Evolutionary conservation across 2,329 filamentous ascomycete genomes (phyloP).

Genomic region (Penicillium sp.): DNA sequence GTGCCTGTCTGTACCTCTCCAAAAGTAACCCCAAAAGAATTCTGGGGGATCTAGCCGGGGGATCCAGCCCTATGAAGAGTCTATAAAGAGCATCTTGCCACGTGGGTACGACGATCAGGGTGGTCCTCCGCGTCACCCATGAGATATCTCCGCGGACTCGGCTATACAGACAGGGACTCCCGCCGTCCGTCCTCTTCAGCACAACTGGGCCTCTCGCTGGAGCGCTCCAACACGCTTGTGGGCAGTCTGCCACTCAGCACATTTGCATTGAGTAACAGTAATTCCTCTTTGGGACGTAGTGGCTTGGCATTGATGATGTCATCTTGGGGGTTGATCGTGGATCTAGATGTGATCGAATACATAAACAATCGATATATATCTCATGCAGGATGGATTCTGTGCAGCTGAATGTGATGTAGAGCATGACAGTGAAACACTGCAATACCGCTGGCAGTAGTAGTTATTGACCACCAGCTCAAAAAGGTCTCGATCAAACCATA

Average conservation of each 20-base stretch:
- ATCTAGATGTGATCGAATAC: not conserved
- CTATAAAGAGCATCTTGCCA: slow-evolving; percentile 1
- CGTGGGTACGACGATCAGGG: not conserved
- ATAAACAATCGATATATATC: too few relatives aligned
- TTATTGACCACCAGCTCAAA: too few relatives aligned
- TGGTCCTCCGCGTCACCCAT: slow-evolving; percentile 5
- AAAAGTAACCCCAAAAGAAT: too few relatives aligned
- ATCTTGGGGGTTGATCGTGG: not conserved
- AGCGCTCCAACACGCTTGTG: not conserved
- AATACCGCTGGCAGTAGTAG: too few relatives aligned
- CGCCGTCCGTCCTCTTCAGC: too few relatives aligned
- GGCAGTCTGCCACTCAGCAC: slow-evolving; percentile 35
- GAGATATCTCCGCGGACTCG: slow-evolving; percentile 21
- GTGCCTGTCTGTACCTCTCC: too few relatives aligned
- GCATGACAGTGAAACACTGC: too few relatives aligned
- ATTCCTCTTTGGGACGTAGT: slow-evolving; percentile 33
- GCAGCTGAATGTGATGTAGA: too few relatives aligned
- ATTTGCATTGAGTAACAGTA: slow-evolving; percentile 44
- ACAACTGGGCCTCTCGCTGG: too few relatives aligned
- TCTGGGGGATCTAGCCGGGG: not conserved
- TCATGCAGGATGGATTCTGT: too few relatives aligned
- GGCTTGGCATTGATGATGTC: slow-evolving; percentile 24
- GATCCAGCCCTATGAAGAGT: slow-evolving; percentile 7
- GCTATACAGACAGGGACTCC: not conserved
- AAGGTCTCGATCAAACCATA: too few relatives aligned